Conservation (phyloP, 257 asterid species). For the Solanum etuberosum region DNA sequence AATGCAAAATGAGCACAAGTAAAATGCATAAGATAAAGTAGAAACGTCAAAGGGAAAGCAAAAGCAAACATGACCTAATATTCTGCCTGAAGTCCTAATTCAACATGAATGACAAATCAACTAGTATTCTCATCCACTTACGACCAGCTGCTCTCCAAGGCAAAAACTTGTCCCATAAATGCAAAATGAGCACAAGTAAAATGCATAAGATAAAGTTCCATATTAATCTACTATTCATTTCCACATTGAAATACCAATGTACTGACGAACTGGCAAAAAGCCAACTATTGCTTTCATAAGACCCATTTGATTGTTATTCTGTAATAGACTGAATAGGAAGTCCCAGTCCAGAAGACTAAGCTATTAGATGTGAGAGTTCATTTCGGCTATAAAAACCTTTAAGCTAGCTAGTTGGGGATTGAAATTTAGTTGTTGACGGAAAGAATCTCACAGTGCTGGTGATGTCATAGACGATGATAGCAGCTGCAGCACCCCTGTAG, state of each 20-base stretch:
- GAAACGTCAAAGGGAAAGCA: neutral
- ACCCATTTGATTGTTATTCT: neutral
- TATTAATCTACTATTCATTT: neutral
- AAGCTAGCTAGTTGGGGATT: neutral
- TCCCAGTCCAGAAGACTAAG: neutral
- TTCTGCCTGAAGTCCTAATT: neutral
- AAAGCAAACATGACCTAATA: neutral
- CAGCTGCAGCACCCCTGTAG: conserved; percentile 95
- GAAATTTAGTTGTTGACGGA: neutral
- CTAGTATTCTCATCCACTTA: neutral
- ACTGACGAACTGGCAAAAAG: neutral
- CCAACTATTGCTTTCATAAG: neutral
- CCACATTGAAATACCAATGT: neutral
- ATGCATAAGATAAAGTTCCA: neutral
- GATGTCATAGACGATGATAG: conserved; percentile 82
- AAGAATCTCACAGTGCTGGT: conserved; percentile 51
- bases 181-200: neutral
- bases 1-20: too few species aligned
- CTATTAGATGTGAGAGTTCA: neutral
- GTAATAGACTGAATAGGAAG: neutral
- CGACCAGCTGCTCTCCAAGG: neutral
- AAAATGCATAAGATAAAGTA: too few species aligned
- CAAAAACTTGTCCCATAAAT: neutral
- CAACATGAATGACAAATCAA: neutral
- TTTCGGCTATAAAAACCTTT: neutral